Evolutionary conservation across 371 early-diverging fungal species (phyloP).

Genomic region (Sporodiniella umbellata): DNA sequence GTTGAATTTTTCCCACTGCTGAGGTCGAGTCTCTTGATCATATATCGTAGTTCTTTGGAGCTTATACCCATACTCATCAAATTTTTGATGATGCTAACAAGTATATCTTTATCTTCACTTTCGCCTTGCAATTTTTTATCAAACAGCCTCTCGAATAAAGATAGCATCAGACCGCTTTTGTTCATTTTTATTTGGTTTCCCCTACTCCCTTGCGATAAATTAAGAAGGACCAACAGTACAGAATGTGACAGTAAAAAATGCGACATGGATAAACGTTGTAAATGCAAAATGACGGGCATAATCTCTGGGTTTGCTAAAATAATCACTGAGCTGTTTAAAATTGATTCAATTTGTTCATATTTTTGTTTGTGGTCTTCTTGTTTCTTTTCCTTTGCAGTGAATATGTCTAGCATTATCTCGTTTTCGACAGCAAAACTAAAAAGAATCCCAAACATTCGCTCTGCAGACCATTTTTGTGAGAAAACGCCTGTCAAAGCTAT

Average conservation of each 20-base stretch:
- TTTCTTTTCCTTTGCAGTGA: constrained; percentile 22
- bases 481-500: constrained; percentile 59
- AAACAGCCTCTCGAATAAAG: constrained; percentile 39
- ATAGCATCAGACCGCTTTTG: constrained; percentile 51
- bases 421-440: constrained; percentile 63
- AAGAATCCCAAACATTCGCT: constrained; percentile 55
- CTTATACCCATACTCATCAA: constrained; percentile 65
- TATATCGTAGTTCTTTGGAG: constrained; percentile 52
- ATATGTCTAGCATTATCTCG: constrained; percentile 42
- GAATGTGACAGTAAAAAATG: constrained; percentile 41
- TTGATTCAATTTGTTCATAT: constrained; percentile 15
- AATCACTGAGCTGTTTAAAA: constrained; percentile 22
- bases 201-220: constrained; percentile 52
- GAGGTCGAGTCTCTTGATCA: constrained; percentile 53
- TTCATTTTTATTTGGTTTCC: constrained; percentile 67
- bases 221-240: constrained; percentile 45
- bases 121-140: constrained; percentile 3
- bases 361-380: background rate
- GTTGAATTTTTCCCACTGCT: background rate
- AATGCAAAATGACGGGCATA: constrained; percentile 47
- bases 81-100: constrained; percentile 52
- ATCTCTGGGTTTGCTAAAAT: constrained; percentile 56
- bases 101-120: constrained; percentile 27
- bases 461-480: constrained; percentile 28
- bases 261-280: constrained; percentile 37